Conservation (phyloP, 352 stramenopile species). For the Globisporangium heterothallicum region DNA sequence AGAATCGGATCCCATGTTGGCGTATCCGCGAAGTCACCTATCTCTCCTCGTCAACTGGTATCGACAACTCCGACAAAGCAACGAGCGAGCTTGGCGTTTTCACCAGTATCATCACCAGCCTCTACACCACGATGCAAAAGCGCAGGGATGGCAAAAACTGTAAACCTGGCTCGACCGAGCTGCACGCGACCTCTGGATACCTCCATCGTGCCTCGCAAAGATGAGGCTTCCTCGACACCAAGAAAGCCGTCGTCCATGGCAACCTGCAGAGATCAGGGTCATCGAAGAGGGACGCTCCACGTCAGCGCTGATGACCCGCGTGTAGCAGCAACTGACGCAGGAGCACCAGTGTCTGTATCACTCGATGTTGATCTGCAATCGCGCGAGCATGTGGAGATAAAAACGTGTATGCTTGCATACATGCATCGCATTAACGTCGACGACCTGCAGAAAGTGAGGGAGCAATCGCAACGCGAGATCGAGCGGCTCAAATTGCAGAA, state of each 20-base stretch:
- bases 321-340: not conserved
- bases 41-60: conserved; percentile 5
- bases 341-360: not conserved
- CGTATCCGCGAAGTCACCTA: not conserved
- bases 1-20: no score
- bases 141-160: conserved; percentile 4
- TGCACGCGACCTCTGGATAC: not conserved
- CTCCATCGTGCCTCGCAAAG: not conserved
- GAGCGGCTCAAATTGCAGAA: conserved; percentile 35
- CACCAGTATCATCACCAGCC: not conserved
- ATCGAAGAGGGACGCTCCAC: not conserved
- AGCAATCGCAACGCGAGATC: conserved; percentile 31
- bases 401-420: conserved; percentile 61
- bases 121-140: conserved; percentile 21
- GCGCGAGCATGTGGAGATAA: conserved; percentile 61
- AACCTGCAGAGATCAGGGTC: no score
- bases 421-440: conserved; percentile 61
- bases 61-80: not conserved
- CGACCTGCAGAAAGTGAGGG: conserved; percentile 35
- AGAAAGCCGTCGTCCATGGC: no score
- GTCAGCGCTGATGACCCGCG: not conserved
- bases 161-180: no score
- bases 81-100: not conserved
- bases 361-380: conserved; percentile 24
- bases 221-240: not conserved